These are phyloP conservation scores for Rhizopogon sp. DNA, from an alignment of 768 basidiomycete species.

Conservation along the genomic window DNA sequence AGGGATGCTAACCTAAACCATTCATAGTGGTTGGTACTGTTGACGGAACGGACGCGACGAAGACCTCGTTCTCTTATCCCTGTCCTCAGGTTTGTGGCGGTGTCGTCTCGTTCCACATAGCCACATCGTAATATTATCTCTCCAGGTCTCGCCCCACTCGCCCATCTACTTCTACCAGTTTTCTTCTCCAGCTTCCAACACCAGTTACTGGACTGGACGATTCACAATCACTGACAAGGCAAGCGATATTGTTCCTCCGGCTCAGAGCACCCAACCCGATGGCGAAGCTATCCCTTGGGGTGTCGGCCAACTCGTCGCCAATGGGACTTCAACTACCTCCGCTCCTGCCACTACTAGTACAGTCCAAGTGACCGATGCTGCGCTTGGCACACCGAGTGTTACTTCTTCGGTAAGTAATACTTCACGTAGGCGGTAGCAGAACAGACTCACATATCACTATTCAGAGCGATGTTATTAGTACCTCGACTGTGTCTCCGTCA, in stretches of 20 bases:
- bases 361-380: neutral
- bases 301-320: conserved; percentile 42
- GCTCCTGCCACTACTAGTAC: conserved; percentile 1
- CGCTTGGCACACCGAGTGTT: neutral
- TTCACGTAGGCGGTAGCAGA: neutral
- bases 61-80: conserved; percentile 45
- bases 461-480: neutral
- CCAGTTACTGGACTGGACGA: conserved; percentile 64
- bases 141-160: conserved; percentile 57
- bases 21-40: conserved; percentile 55
- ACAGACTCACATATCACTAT: neutral
- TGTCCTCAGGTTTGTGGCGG: conserved; percentile 57
- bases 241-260: conserved; percentile 42
- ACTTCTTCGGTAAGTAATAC: neutral
- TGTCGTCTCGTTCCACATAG: neutral
- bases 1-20: neutral
- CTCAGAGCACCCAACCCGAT: conserved; percentile 49
- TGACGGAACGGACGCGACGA: conserved; percentile 53
- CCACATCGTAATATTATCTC: neutral
- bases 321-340: conserved; percentile 32
- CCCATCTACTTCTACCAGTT: conserved; percentile 83
- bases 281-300: conserved; percentile 61
- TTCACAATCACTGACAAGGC: conserved; percentile 61
- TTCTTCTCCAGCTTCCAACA: conserved; percentile 35
- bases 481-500: neutral